A percentile compares a stretch with the other conserved stretches of the same genome.
Conservation (phyloP, 2,329 filamentous ascomycete species). For the Fusarium humuli region DNA sequence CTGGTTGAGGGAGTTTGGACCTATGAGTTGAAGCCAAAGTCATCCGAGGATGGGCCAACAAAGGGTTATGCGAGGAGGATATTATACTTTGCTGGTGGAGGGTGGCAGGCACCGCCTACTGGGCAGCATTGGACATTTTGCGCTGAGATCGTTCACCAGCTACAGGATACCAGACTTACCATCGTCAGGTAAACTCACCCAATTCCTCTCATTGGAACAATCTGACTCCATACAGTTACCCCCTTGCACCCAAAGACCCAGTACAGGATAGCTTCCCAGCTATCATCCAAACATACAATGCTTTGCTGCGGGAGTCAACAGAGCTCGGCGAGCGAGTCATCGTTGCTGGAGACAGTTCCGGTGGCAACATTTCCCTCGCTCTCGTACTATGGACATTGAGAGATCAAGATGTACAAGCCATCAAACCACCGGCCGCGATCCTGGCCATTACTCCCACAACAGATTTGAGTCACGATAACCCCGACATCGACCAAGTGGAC, state of each 20-base stretch:
- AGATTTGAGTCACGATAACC: conserved; percentile 44
- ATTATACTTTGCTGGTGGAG: conserved; percentile 68
- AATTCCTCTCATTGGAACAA: rapidly evolving
- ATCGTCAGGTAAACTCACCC: not conserved
- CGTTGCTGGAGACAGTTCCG: conserved; percentile 66
- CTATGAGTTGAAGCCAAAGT: conserved; percentile 36
- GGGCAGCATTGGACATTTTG: conserved; percentile 64
- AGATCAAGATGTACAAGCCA: conserved; percentile 40
- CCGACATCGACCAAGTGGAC: conserved; percentile 31
- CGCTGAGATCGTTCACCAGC: conserved; percentile 56
- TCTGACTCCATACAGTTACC: conserved; percentile 50
- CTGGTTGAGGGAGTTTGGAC: conserved; percentile 44
- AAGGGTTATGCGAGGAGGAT: conserved; percentile 45
- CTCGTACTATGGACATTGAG: conserved; percentile 50
- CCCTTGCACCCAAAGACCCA: conserved; percentile 64
- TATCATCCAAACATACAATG: conserved; percentile 58
- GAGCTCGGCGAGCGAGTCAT: conserved; percentile 56
- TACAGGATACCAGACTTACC: conserved; percentile 56
- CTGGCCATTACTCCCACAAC: conserved; percentile 60
- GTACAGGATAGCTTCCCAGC: conserved; percentile 61
- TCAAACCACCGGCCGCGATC: conserved; percentile 51
- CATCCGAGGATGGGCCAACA: conserved; percentile 28
- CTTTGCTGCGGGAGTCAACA: conserved; percentile 54
- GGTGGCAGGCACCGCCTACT: conserved; percentile 64
- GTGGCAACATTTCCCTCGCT: conserved; percentile 63